Evolutionary conservation across 805 yeast genomes (phyloP), one percentile per base, ranked within the genome.

Genomic region (Myxozyma vanderwaltii): DNA sequence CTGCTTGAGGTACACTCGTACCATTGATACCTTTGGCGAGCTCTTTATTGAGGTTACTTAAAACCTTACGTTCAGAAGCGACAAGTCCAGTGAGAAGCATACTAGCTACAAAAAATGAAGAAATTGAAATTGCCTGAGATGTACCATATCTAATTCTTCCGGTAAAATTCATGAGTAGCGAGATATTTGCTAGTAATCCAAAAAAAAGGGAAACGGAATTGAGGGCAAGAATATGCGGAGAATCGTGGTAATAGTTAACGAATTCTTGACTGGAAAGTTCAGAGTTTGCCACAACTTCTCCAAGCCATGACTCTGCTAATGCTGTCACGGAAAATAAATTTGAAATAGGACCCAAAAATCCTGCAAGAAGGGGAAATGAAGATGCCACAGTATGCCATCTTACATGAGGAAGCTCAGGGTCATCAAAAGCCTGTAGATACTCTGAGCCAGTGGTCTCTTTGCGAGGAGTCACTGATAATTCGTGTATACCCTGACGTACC

Each of bases 271-370:
- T 10, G 8, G 27, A 27, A 1, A 4, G 46, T 50, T 8, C 26
- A 24, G 24, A 19, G 13, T 26, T 2, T 1, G 21, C 4, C 23
- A 33, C 26, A 26, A 36, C n/a, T 44, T 7, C 40, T 8, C 67
- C 61, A 52, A 86, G 71, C 96, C 96, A 89, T 49, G 79, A 77
- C 57, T 86, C 85, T 0, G 85, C 83, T 15, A 88, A 77, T 4
- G 91, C 89, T 1, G 87, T 84, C 4, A 88, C 76, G 0, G 92
- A 86, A 43, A 84, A 79, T 78, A 88, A 80, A 66, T 88, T 88
- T 5, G 92, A 85, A 27, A 89, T 67, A 0, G 96, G 96, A 0
- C 94, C 95, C 38, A 85, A 67, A 65, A 92, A 87, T 4, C 92
- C 90, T 0, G 91, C 84, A 6, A 86, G 70, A 26, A 89, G 78